Base-by-base conservation (phyloP, 73 alveolate genomes). In the Paramecium sexaurelia region DNA sequence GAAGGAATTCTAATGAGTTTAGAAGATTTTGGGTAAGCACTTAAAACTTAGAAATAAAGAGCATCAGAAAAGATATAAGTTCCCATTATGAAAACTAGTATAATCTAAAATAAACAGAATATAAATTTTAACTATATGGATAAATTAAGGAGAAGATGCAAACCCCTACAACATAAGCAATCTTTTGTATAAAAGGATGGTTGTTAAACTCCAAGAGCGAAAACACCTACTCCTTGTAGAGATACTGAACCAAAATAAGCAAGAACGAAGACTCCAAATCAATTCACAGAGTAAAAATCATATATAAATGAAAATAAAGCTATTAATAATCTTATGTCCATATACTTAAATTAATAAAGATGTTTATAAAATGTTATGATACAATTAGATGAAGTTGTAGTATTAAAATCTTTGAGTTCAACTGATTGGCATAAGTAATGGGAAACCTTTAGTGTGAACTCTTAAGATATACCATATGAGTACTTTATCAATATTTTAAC, bases 21-120 rank as follows among this genome's bases (percentile, higher is more conserved):
- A 3, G 43, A 41, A 3, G 90, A 78, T 19, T 78, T 78, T 45
- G 9, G 73, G 6, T 43, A 78, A 24, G 73, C 90, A 8, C 26
- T 78, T n/a, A 78, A 78, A 39, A 78, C 90, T 10, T 27, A 78
- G 24, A 78, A 78, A 45, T 78, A 78, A 26, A 78, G 90, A 24
- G 90, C 55, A 17, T 2, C 5, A 11, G 90, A 78, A 7, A 78
- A 39, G 73, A 33, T 22, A 17, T 56, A 39, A 33, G 24, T 43
- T 20, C 87, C 87, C 3, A 33, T 36, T 15, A 73, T 36, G 61
- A 33, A 73, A 39, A 24, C 20, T 26, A 61, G 83, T 32, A 61
- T 39, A 11, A 3, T 73, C 0, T 51, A 17, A 5, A 73, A 73
- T 27, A 36, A 36, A 36, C 11, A 33, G 22, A 39, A 10, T 0